A percentile compares a stretch with the other conserved stretches of the same genome.
Evolutionary conservation across 129 eudicot genomes (phyloP).

Genomic region (Tagetes patula): DNA sequence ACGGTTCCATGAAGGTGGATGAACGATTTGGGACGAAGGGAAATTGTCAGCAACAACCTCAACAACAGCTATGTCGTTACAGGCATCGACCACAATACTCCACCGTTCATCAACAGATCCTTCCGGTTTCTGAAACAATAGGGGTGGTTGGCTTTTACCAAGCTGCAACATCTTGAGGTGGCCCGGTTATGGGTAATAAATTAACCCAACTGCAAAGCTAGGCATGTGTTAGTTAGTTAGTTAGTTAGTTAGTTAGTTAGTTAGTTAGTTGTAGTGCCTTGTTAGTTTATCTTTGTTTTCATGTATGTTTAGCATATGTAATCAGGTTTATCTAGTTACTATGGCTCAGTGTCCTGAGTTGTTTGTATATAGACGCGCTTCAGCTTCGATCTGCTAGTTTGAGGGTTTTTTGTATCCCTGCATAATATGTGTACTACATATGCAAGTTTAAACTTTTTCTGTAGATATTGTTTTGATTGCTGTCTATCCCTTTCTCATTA

Average conservation of each 20-base stretch:
- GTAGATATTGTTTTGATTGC: constrained; percentile 20
- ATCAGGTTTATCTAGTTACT: constrained; percentile 18
- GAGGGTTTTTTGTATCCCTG: constrained; percentile 28
- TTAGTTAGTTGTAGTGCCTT: constrained; percentile 10
- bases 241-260: not conserved
- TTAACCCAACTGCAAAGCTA: constrained; percentile 10
- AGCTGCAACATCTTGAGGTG: constrained; percentile 34
- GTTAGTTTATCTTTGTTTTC: constrained; percentile 19
- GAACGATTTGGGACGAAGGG: constrained; percentile 33
- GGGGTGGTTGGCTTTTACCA: constrained; percentile 34
- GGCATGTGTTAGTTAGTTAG: not conserved
- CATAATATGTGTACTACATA: not conserved
- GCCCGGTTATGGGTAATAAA: constrained; percentile 19
- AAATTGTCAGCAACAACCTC: constrained; percentile 27
- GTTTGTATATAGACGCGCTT: constrained; percentile 26
- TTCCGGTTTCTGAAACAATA: constrained; percentile 33
- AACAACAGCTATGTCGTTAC: constrained; percentile 28
- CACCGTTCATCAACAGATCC: constrained; percentile 27
- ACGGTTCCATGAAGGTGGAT: constrained; percentile 34
- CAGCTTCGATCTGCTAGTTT: constrained; percentile 15
- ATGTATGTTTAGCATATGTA: constrained; percentile 4
- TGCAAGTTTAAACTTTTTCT: constrained; percentile 15
- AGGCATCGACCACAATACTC: constrained; percentile 35
- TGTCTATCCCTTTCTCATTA: not conserved
- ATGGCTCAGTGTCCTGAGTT: constrained; percentile 10